A percentile compares a stretch with the other conserved stretches of the same genome.
These are phyloP conservation scores for Kazachstania kunashirensis DNA, from an alignment of 805 yeast species.

Conservation along the genomic window DNA sequence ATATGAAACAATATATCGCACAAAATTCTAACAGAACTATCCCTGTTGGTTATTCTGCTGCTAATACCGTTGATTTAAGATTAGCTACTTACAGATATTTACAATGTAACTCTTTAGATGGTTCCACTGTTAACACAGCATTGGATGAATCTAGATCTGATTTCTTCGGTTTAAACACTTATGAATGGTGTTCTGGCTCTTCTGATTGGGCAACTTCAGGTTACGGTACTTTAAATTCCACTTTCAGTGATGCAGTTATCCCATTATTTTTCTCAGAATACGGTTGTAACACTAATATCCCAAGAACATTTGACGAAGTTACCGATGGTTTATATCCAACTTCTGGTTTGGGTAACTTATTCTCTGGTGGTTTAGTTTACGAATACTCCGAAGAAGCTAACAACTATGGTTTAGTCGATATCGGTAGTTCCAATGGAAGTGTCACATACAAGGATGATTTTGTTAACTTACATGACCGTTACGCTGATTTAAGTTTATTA, in stretches of 20 bases:
- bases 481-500: slow-evolving; percentile 31
- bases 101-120: slow-evolving; percentile 61
- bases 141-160: slow-evolving; percentile 64
- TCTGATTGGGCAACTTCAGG: slow-evolving; percentile 63
- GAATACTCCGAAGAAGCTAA: slow-evolving; percentile 74
- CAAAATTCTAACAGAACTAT: slow-evolving; percentile 61
- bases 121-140: slow-evolving; percentile 33
- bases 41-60: slow-evolving; percentile 96
- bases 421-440: slow-evolving; percentile 36
- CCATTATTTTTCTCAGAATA: slow-evolving; percentile 67
- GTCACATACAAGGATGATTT: slow-evolving; percentile 41
- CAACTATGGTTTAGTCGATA: slow-evolving; percentile 65
- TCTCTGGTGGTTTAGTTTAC: slow-evolving; percentile 90
- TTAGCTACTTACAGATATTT: slow-evolving; percentile 68
- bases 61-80: slow-evolving; percentile 65
- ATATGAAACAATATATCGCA: slow-evolving; percentile 72
- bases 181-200: slow-evolving; percentile 71
- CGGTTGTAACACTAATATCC: slow-evolving; percentile 71
- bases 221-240: slow-evolving; percentile 48
- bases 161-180: slow-evolving; percentile 79
- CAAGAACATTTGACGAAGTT: slow-evolving; percentile 83
- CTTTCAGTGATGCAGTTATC: slow-evolving; percentile 48
- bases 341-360: slow-evolving; percentile 52
- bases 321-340: slow-evolving; percentile 44
- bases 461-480: slow-evolving; percentile 38